Percentiles rank a stretch among this genome's conserved stretches.
Evolutionary conservation across 352 stramenopile species (phyloP).

Genomic region (Globisporangium echinulatum): DNA sequence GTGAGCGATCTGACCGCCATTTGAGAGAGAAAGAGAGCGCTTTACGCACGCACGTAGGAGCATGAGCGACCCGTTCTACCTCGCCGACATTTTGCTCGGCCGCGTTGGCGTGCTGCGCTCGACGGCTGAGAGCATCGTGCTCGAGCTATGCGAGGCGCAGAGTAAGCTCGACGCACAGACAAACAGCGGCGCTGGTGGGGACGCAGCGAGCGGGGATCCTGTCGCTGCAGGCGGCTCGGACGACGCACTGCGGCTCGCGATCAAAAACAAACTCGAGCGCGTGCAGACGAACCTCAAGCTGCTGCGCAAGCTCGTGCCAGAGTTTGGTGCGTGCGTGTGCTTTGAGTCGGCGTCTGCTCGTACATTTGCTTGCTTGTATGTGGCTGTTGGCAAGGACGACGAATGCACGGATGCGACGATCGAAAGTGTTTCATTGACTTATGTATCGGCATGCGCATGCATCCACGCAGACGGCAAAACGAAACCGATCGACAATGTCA

Average conservation of each 20-base stretch:
- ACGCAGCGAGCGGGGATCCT: constrained; percentile 4
- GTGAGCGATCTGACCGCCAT: too few relatives aligned
- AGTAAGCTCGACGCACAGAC: constrained; percentile 43
- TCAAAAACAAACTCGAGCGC: constrained; percentile 82
- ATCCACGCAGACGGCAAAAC: constrained; percentile 64
- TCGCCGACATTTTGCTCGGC: constrained; percentile 79
- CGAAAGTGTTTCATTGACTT: too few relatives aligned
- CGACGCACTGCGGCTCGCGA: constrained; percentile 63
- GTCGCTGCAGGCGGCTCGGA: constrained; percentile 22
- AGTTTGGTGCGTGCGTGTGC: constrained; percentile 53
- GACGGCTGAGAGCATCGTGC: constrained; percentile 80
- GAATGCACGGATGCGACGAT: background rate
- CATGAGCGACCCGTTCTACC: constrained; percentile 86
- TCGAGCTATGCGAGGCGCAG: constrained; percentile 73
- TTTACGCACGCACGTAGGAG: background rate
- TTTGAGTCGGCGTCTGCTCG: background rate
- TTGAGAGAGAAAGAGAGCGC: too few relatives aligned
- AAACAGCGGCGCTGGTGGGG: constrained; percentile 4
- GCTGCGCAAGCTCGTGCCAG: constrained; percentile 71
- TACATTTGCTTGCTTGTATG: background rate
- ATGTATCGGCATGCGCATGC: background rate
- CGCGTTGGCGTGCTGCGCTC: constrained; percentile 79
- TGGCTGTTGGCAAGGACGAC: background rate
- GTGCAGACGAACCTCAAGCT: constrained; percentile 86
- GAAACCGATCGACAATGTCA: constrained; percentile 80